Conservation (phyloP, 2,329 filamentous ascomycete species). For the Neurospora sp. region DNA sequence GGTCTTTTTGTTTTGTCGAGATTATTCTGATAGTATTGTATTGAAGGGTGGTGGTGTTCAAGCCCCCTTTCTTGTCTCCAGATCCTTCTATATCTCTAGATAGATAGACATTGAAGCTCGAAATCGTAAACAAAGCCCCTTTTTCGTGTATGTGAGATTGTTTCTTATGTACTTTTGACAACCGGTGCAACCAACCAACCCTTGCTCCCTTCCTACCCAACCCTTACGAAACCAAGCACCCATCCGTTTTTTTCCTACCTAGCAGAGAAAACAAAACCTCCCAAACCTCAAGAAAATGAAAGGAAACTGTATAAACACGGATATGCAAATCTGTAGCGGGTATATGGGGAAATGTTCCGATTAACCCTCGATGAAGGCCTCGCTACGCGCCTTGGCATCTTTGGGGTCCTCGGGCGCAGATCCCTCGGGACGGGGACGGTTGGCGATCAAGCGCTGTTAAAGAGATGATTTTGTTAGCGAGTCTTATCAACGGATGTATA, state of each 20-base stretch:
- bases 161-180: background rate
- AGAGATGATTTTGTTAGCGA: background rate
- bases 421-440: constrained; percentile 14
- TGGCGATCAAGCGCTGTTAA: constrained; percentile 19
- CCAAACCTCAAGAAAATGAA: background rate
- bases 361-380: constrained; percentile 11
- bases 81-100: background rate
- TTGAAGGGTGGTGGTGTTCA: background rate
- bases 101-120: background rate
- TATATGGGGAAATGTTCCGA: background rate
- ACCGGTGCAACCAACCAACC: background rate
- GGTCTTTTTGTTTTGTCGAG: background rate
- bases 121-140: background rate
- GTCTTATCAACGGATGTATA: background rate
- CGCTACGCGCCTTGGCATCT: constrained; percentile 9
- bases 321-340: background rate
- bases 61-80: background rate
- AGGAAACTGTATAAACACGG: background rate
- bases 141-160: background rate
- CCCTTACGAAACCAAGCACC: background rate
- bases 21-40: background rate
- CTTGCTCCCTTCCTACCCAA: background rate
- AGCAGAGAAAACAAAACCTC: background rate
- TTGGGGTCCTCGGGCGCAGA: constrained; percentile 3
- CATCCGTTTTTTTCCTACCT: background rate